These are phyloP conservation scores for Phytophthora meadii DNA, from an alignment of 352 stramenopile species.

Conservation along the genomic window DNA sequence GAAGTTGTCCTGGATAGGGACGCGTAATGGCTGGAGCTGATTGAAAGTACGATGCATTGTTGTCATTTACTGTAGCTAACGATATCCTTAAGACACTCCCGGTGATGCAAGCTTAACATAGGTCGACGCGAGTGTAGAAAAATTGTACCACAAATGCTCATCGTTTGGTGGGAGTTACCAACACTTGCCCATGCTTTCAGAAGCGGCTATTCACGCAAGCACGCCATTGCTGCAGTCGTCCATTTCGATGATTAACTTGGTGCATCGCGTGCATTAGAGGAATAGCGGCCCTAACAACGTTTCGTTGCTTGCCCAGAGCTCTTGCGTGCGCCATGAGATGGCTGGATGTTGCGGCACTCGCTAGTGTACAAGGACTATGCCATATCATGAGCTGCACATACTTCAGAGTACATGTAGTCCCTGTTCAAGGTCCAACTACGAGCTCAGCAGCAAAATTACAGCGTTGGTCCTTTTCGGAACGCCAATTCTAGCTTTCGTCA, in stretches of 20 bases:
- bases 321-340: conserved; percentile 32
- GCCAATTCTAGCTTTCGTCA: no score
- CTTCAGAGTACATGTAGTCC: no score
- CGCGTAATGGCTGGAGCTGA: no score
- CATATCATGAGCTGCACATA: background rate
- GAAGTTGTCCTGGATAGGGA: background rate
- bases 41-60: no score
- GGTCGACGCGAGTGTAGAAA: no score
- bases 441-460: background rate
- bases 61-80: no score
- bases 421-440: no score
- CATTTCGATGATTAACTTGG: conserved; percentile 17
- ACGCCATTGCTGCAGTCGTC: conserved; percentile 12
- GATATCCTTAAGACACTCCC: no score
- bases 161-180: conserved; percentile 2
- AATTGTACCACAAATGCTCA: no score
- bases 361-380: conserved; percentile 4
- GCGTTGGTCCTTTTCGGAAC: no score
- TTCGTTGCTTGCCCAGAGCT: conserved; percentile 9
- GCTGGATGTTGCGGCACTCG: background rate
- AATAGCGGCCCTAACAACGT: conserved; percentile 3
- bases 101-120: no score
- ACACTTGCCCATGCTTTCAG: background rate
- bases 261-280: conserved; percentile 17
- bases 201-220: conserved; percentile 3